Conservation (phyloP, 345 rosid species). For the Rhodomyrtus tomentosa region DNA sequence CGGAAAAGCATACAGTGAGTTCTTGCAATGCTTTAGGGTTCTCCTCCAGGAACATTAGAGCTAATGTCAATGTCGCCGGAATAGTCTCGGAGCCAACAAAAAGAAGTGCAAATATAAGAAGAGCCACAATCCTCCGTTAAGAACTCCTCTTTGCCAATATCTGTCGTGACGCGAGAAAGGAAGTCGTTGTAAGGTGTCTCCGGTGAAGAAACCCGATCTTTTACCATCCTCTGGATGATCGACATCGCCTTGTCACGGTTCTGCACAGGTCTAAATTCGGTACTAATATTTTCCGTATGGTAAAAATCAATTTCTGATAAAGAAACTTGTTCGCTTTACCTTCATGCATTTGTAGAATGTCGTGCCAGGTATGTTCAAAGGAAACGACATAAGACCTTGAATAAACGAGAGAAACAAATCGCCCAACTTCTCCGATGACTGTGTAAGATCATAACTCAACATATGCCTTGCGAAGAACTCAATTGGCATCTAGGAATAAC, state of each 20-base stretch:
- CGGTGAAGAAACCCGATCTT: not conserved
- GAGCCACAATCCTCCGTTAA: conserved; percentile 9
- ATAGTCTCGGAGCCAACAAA: conserved; percentile 8
- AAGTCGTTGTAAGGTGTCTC: conserved; percentile 2
- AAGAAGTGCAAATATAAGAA: not conserved
- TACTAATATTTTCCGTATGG: not conserved
- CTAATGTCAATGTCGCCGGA: conserved; percentile 1
- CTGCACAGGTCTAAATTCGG: not conserved
- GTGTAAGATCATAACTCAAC: conserved; percentile 10
- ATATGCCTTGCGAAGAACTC: conserved; percentile 5
- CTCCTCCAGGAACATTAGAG: conserved; percentile 15
- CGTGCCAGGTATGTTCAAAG: conserved; percentile 27
- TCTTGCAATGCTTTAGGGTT: conserved; percentile 19
- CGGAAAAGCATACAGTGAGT: conserved; percentile 2
- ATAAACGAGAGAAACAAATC: not conserved
- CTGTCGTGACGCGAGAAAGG: conserved; percentile 6
- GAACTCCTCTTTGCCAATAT: conserved; percentile 14
- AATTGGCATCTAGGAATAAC: conserved; percentile 5
- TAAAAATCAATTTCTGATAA: not conserved
- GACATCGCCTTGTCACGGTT: not conserved
- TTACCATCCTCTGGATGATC: not conserved
- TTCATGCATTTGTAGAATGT: conserved; percentile 17
- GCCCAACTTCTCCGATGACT: not conserved
- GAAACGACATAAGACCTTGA: conserved; percentile 13
- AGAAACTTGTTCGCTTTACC: conserved; percentile 1